Base-by-base conservation (phyloP, 371 early-diverging fungal species). In the Chytridium lagenaria region DNA sequence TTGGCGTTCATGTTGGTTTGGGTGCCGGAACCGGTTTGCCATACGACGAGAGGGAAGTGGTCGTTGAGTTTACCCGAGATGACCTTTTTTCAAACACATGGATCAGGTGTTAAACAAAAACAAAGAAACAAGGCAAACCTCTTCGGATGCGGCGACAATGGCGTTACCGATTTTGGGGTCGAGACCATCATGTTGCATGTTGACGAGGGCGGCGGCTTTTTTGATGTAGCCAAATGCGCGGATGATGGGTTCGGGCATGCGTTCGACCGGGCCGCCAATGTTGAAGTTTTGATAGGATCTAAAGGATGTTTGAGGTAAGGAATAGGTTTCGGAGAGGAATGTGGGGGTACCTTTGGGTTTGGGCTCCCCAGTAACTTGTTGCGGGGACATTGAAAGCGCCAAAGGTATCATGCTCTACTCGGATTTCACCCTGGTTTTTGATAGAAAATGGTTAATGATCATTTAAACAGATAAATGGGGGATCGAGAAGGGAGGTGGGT, bases 41-140 rank as follows among this genome's bases (percentile, higher is more conserved):
- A 98, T 39, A 96, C 92, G 31, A 98, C 97, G 65, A 98, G 86
- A 49, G 98, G 98, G 86, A 98, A 98, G 78, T 96, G 95, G 55
- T 92, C 92, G 77, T 88, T 85, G 57, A 94, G 89, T 76, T 90
- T 91, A 50, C 96, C 97, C 31, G 89, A 90, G 68, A 94, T 95
- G 39, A 96, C 61, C 55, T 52, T 7, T 12, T 12, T 44, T 12
- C 12, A 44, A 44, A 44, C 19, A 19, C 44, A 23, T 12, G 26
- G 55, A 26, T 26, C 5, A 26, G 5, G 7, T 5, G 16, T 22
- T 26, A 5, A 22, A 10, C 55, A 12, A 10, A 52, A 52, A 12
- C 12, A 26, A 26, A n/a, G 12, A 5, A 22, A 12, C 7, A 5
- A 26, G 23, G 5, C 5, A 52, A 22, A 52, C 95, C 89, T 90